Base-by-base conservation (phyloP, 2,329 filamentous ascomycete species). In the Eutypella sp. region DNA sequence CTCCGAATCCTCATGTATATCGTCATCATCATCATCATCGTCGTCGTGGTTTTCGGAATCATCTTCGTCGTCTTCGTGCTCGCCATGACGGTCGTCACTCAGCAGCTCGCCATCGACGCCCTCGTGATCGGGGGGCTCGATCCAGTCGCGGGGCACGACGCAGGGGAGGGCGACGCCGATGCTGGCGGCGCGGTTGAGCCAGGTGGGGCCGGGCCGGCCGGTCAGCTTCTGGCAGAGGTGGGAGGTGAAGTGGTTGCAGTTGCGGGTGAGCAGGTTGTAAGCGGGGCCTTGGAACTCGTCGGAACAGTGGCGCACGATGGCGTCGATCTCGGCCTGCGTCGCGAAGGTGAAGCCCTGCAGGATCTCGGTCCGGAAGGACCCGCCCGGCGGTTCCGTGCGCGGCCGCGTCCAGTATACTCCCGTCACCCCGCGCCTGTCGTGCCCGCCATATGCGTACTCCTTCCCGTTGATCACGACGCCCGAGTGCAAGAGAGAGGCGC, bases 211-310 rank as follows among this genome's bases (percentile, higher is more conserved):
- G 1, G 81, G 71, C 39, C 79, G 76, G 5, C 83, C 81, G 2
- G 87, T 92, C 45, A 95, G 74, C 54, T 79, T 79, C 62, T 84
- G 74, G 66, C 86, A 90, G 16, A 95, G 75, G 57, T 85, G 81
- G 18, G 81, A 82, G 2, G 88, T 92, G 63, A 95, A 95, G 64
- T 95, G 89, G 64, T 95, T 95, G 75, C 89, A 95, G 66, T 95
- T 95, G 56, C 82, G 82, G 18, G 84, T 89, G 38, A 95, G 74
- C 13, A 95, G 77, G 59, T 93, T 92, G 67, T 95, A 93, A 13
- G 78, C 78, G 0, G 82, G 82, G 20, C 89, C 89, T 46, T 82
- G 75, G 57, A 93, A 95, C 54, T 84, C 76, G 36, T 85, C 77
- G 1, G 84, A 88, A 11, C 84, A 84, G 46, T 74, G 72, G 56